Evolutionary conservation across 1,284 basidiomycete genomes (phyloP), one percentile per base, ranked within the genome.

Genomic region (Ceratobasidium sp.): DNA sequence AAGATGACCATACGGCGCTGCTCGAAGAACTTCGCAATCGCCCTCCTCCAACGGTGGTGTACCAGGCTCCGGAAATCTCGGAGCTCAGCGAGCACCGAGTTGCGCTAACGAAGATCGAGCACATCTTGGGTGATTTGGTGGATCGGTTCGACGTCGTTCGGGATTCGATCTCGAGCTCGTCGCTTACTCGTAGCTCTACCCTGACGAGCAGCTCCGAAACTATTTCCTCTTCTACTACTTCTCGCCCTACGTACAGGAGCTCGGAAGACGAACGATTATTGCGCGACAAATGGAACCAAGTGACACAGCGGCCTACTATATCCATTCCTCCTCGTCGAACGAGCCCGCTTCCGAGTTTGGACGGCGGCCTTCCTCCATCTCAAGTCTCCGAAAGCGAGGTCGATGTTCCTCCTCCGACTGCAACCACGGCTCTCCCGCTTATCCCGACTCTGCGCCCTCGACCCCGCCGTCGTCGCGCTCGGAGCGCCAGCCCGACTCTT

Each of bases 401-500:
- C 19, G 34, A 46, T 9, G 65, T 76, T 19, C 66, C 75, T 17
- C 75, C 75, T 4, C 75, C 75, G n/a, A 76, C 75, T 17, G 59
- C 66, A 19, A 59, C 75, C 7, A 62, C 75, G 8, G 43, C 52
- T 4, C 54, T 76, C 1, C 64, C 75, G 5, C 49, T 69, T 25
- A 76, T 76, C 43, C 75, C 75, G 15, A 56, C 62, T 29, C 22
- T 57, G 6, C 76, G 69, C 19, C 69, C 49, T 13, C 77, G 77
- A 17, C 54, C 76, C 32, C 69, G 54, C 52, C 76, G 77, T 32
- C 77, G 65, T 40, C 64, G 75, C 49, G 75, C 66, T 15, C 75
- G 75, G 17, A 68, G 65, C 43, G 64, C 66, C 25, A 78, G 77
- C 57, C 77, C 77, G 19, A 77, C 77, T 13, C 43, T 77, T 7